Base-by-base conservation (phyloP, 2,329 filamentous ascomycete species). In the Xylaria sp. region DNA sequence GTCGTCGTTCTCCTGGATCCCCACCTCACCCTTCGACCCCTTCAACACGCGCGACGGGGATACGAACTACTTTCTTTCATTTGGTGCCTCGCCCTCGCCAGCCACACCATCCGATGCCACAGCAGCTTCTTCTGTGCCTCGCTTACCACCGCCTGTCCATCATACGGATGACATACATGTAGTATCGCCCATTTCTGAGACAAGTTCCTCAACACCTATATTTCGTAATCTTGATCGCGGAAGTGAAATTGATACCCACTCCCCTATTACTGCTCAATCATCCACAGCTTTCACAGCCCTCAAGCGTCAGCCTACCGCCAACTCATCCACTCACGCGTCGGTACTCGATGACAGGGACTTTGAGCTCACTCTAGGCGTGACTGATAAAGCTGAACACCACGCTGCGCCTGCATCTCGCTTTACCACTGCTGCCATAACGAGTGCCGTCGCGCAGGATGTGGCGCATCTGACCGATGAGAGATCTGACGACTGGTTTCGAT, bases 341-440 rank as follows among this genome's bases (percentile, higher is more conserved):
- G 71, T 79, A 43, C 70, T 75, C 46, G 76, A 80, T 65, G 76
- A 79, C 66, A 71, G 73, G 17, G 71, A 68, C 28, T 76, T 72
- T 50, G 73, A 77, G 19, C 70, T 70, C 31, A 72, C 64, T 60
- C 66, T 55, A 23, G 53, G 60, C 60, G 51, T 50, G 15, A 46
- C 47, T 15, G 50, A 50, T n/a, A 53, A 38, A 50, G 17, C 52
- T 58, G 61, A 63, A 14, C 49, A 25, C 8, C 46, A 53, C 21
- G 17, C 58, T 40, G 61, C 53, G 11, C 46, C 61, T 63, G 46
- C 66, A 67, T 54, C 67, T 52, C 50, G 57, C 46, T 65, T 57
- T 37, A 43, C 65, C 57, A 63, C 58, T 57, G 57, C 64, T 46
- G 64, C 68, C 57, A 57, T 69, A 62, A 64, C 67, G 55, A 67